phyloP scores from a whole-genome alignment of 768 basidiomycete species.

The Baorangia bicolor region DNA sequence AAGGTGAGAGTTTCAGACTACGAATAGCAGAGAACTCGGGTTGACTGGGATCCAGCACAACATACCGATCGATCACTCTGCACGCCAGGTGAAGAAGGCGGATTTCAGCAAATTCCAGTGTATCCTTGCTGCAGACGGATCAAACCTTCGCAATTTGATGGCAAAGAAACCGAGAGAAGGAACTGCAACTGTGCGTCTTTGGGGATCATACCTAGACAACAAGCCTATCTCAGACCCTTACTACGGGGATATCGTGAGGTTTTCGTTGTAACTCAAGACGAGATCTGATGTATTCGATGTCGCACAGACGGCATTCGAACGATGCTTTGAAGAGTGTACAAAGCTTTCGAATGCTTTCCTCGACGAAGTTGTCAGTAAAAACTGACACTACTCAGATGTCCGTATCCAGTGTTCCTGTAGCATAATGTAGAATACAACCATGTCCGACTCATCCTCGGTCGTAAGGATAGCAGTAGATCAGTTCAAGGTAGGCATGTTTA shows the following conservation, averaged over 20 bases:
- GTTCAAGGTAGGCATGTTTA: conserved; percentile 81
- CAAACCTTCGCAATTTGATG: conserved; percentile 64
- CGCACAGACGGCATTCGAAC: conserved; percentile 66
- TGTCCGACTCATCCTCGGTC: not conserved
- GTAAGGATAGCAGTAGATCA: conserved; percentile 8
- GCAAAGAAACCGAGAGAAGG: conserved; percentile 50
- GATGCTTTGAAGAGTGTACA: conserved; percentile 75
- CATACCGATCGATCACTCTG: conserved; percentile 67
- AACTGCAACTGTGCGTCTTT: conserved; percentile 70
- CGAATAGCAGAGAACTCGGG: not conserved
- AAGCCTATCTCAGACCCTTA: conserved; percentile 83
- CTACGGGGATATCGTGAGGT: conserved; percentile 64
- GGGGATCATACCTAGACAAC: conserved; percentile 74
- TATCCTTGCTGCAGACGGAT: conserved; percentile 82
- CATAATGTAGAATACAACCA: conserved; percentile 9
- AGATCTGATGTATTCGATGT: conserved; percentile 2
- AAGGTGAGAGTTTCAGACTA: conserved; percentile 45
- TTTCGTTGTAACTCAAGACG: not conserved
- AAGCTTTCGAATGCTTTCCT: conserved; percentile 76
- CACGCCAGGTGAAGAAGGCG: conserved; percentile 57
- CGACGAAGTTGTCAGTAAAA: conserved; percentile 52
- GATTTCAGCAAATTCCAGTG: conserved; percentile 81
- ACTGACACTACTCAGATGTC: conserved; percentile 6
- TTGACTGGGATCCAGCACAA: conserved; percentile 49
- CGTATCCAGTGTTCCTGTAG: not conserved